Evolutionary conservation across 1,139 yeast species (phyloP), one percentile per base, ranked within the genome.

Genomic region (Geotrichum europaeum): DNA sequence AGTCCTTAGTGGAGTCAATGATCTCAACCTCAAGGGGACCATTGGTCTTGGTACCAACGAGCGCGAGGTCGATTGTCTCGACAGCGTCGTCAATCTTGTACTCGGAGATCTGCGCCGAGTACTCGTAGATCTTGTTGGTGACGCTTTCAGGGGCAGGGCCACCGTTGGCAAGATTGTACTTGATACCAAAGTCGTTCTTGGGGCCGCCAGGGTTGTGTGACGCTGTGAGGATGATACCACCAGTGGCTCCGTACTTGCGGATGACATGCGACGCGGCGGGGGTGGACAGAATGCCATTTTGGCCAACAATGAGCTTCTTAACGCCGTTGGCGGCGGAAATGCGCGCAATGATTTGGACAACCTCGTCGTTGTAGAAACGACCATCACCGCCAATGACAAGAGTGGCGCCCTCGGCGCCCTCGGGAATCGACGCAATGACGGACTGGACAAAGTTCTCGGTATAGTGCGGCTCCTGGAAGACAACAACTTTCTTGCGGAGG

Each of bases 181-280:
- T 94, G 79, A 94, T 94, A 62, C 99, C 99, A 74, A 92, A 83
- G 73, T 94, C 99, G 65, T 89, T 85, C 47, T 81, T 77, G 63
- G 97, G 97, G 6, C 98, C 98, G 73, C 99, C 99, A n/a, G 99
- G 99, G 76, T 94, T 94, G 76, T 94, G 99, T 45, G 96, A 88
- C 3, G 99, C 99, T 24, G 99, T 94, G 71, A 94, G 80, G 66
- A 95, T 90, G 74, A 94, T 91, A 64, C 98, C 99, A 65, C 99
- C 99, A 9, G 97, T 92, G 64, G 90, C 89, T 61, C 80, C 73
- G 67, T 78, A 83, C 66, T 84, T 83, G 73, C 99, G 84, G 69
- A 94, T 94, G 62, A 94, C 80, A 73, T 91, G 92, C 22, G 97
- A 89, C 24, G 97, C 95, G 25, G 98, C 98, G 1, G 99, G 99